Evolutionary conservation across 495 filamentous ascomycete genomes (phyloP), one percentile per base, ranked within the genome.

Genomic region (Penicillium macrosclerotiorum): DNA sequence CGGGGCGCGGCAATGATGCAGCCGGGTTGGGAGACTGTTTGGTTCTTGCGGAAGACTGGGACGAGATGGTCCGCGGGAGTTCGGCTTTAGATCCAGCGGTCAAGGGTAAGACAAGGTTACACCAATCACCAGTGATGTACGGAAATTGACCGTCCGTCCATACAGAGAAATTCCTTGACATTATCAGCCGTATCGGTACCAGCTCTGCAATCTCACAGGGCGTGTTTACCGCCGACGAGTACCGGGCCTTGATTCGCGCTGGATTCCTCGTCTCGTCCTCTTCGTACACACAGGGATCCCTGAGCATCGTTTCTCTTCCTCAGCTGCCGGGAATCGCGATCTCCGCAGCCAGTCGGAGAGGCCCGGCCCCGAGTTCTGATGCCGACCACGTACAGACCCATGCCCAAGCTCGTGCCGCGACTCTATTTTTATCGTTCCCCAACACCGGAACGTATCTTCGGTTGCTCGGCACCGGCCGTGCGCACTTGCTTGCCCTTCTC

Each of bases 371-470:
- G 9, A 2, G 50, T 43, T 51, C 49, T 18, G 36, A 44, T 13
- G 31, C 42, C 8, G 43, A 55, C 47, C 49, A 38, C 12, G 45
- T 63, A 5, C 59, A 63, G 26, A 55, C 49, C 14, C 42, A 52
- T 42, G 40, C 59, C 31, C 59, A 68, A 49, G 60, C 55, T 42
- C 65, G 62, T 31, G 59, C 63, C 3, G 62, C 65, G 18, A 67
- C 68, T 13, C 48, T 87, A 37, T 80, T 78, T 23, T 70, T 92
- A 35, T 84, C 86, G 0, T 73, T 92, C 7, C 90, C 90, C 20
- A 82, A 80, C 16, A 85, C 78, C 2, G 90, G 90, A 1, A 72
- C 81, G 2, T 89, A 86, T 52, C 74, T 94, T 18, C 82, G 83
- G 49, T 74, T 95, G n/a, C 67, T 88, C 0, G 71, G 76, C 12